Conservation (phyloP, 1,284 basidiomycete species). For the Vanrija sp. region DNA sequence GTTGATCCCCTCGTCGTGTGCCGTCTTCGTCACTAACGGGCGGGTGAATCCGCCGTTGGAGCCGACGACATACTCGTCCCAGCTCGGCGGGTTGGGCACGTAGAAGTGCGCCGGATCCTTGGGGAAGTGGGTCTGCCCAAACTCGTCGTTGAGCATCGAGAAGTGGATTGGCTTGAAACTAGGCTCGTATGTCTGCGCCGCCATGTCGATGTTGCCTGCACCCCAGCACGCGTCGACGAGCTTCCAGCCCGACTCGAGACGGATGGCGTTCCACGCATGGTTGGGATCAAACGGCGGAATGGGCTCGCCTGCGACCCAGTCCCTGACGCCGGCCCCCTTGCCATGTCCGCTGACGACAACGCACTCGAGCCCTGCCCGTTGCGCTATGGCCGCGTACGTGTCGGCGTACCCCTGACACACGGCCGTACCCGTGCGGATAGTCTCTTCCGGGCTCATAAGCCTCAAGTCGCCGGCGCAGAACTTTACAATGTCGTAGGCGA, state of each 20-base stretch:
- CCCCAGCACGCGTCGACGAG: slow-evolving; percentile 19
- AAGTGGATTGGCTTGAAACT: slow-evolving; percentile 6
- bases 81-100: not conserved
- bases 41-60: not conserved
- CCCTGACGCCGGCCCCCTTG: slow-evolving; percentile 9
- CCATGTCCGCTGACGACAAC: slow-evolving; percentile 5
- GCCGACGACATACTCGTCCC: slow-evolving; percentile 7
- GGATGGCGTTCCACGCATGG: slow-evolving; percentile 18
- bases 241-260: slow-evolving; percentile 15
- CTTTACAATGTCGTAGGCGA: slow-evolving; percentile 11
- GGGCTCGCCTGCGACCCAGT: not conserved
- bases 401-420: slow-evolving; percentile 15
- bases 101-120: not conserved
- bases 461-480: slow-evolving; percentile 4
- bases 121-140: slow-evolving; percentile 11
- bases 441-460: slow-evolving; percentile 2
- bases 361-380: slow-evolving; percentile 5
- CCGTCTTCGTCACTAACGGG: not conserved
- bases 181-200: not conserved
- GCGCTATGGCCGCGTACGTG: slow-evolving; percentile 5
- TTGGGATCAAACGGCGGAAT: not conserved
- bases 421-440: slow-evolving; percentile 6
- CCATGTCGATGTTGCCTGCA: slow-evolving; percentile 3
- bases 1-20: slow-evolving; percentile 1
- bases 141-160: slow-evolving; percentile 5